Evolutionary conservation across 176 grass and related monocot species (phyloP).

Genomic region (sorghum (Sorghum bicolor)): Sorghum_bicolor_NCBIv3 NC_012870.2:7231501-7232000

Average conservation of each 20-base stretch:
- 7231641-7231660: conserved; percentile 64
- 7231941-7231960: conserved; percentile 89
- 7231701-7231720: not conserved
- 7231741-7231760: not conserved
- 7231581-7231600: conserved; percentile 81
- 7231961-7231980: conserved; percentile 71
- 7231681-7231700: conserved; percentile 73
- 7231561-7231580: conserved; percentile 59
- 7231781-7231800: not conserved
- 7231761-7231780: too few species aligned
- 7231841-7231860: conserved; percentile 98
- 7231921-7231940: conserved; percentile 75
- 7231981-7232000: not conserved
- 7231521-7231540: conserved; percentile 71
- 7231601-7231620: conserved; percentile 91
- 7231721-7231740: not conserved
- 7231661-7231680: conserved; percentile 52
- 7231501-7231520: conserved; percentile 64
- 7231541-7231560: conserved; percentile 58
- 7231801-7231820: conserved; percentile 60
- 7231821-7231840: conserved; percentile 78
- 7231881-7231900: conserved; percentile 85
- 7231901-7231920: conserved; percentile 94
- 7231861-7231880: conserved; percentile 95
- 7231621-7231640: conserved; percentile 81